A percentile compares a stretch with the other conserved stretches of the same genome.
Conservation (phyloP, 768 basidiomycete genomes). For the Hericium erinaceus region DNA sequence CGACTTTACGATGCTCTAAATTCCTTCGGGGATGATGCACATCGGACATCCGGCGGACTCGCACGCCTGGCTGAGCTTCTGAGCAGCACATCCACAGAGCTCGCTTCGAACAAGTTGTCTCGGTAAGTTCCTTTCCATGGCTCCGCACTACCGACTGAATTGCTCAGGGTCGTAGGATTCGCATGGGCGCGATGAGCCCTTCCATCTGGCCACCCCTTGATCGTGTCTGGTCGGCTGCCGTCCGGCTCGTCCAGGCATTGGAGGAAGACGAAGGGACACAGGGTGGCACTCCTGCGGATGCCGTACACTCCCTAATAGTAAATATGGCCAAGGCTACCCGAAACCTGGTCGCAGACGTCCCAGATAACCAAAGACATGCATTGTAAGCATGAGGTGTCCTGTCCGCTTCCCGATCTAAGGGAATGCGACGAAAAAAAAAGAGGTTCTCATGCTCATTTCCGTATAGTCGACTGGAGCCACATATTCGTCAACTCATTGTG, state of each 20-base stretch:
- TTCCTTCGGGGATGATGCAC: background rate
- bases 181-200: slow-evolving; percentile 6
- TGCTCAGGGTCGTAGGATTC: slow-evolving; percentile 1
- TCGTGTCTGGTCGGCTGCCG: slow-evolving; percentile 36
- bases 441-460: background rate
- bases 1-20: slow-evolving; percentile 3
- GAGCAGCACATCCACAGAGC: slow-evolving; percentile 3
- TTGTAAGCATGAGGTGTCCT: slow-evolving; percentile 43
- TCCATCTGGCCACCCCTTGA: slow-evolving; percentile 10
- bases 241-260: slow-evolving; percentile 17
- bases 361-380: slow-evolving; percentile 59
- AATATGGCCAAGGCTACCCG: slow-evolving; percentile 67
- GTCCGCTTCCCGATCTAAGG: background rate
- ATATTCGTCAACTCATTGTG: slow-evolving; percentile 58
- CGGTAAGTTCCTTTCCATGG: slow-evolving; percentile 2
- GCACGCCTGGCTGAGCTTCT: background rate
- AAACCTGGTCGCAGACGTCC: slow-evolving; percentile 71
- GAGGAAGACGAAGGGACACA: slow-evolving; percentile 38
- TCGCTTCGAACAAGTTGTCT: slow-evolving; percentile 6
- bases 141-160: background rate
- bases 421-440: background rate
- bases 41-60: background rate
- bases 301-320: slow-evolving; percentile 15
- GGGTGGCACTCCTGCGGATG: background rate
- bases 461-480: slow-evolving; percentile 59